phyloP scores from a whole-genome alignment of 306 rosid genomes.

The Amphicarpaea edgeworthii region DNA sequence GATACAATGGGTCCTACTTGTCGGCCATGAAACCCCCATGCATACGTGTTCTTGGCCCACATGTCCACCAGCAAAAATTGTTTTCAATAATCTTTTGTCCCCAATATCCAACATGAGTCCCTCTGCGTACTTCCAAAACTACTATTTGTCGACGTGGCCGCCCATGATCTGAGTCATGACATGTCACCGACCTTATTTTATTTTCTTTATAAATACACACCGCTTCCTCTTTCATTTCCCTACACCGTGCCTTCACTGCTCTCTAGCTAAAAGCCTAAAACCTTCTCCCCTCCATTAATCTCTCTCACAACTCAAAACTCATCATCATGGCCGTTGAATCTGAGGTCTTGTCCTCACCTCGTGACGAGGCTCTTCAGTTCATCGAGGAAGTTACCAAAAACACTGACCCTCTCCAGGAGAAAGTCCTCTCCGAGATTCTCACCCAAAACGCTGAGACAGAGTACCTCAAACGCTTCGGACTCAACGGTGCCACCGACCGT shows the following conservation, averaged over 20 bases:
- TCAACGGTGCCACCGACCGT: slow-evolving; percentile 75
- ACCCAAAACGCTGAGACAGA: slow-evolving; percentile 71
- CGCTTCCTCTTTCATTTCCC: background rate
- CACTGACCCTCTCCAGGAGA: slow-evolving; percentile 61
- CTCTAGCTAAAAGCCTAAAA: too few relatives aligned
- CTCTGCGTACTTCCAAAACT: slow-evolving; percentile 48
- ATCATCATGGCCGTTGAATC: slow-evolving; percentile 69
- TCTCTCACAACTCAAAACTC: too few relatives aligned
- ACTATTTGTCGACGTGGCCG: slow-evolving; percentile 15
- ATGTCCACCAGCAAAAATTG: slow-evolving; percentile 50
- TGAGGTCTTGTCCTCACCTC: slow-evolving; percentile 39
- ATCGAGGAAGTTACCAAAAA: slow-evolving; percentile 73
- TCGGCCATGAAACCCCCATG: slow-evolving; percentile 35
- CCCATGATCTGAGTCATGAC: slow-evolving; percentile 41
- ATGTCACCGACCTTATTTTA: slow-evolving; percentile 5
- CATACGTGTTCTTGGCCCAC: slow-evolving; percentile 67
- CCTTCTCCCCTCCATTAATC: too few relatives aligned
- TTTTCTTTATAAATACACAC: slow-evolving; percentile 53
- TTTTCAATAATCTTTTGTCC: slow-evolving; percentile 33
- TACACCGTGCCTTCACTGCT: background rate
- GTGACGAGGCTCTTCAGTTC: slow-evolving; percentile 64
- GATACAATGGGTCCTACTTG: slow-evolving; percentile 56
- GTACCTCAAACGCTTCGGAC: slow-evolving; percentile 63
- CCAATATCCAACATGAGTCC: slow-evolving; percentile 19
- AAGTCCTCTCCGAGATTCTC: slow-evolving; percentile 66